Base-by-base conservation (phyloP, 2,329 filamentous ascomycete genomes). In the Daldinia sp. region DNA sequence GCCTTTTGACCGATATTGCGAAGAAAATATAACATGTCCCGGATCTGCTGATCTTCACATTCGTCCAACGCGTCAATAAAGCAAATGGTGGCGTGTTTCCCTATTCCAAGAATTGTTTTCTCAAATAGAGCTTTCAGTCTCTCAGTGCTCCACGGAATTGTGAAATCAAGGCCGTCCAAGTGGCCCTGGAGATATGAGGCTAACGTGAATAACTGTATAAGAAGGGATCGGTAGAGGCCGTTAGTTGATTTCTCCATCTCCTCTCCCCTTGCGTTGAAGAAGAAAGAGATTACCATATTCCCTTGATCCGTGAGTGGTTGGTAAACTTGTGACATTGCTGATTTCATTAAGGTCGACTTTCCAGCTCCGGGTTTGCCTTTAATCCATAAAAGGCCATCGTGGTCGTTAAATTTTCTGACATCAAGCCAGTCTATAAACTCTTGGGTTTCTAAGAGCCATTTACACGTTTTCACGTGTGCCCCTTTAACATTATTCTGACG, bases 261-360 rank as follows among this genome's bases (percentile, higher is more conserved):
- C 1, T 42, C 39, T n/a, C 39, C 39, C n/a, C 39, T 42, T n/a
- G 39, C 39, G n/a, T 42, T 42, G 7, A 42, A 42, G 39, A 42
- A 42, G 15, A 42, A 42, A 7, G 39, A 42, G 6, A 42, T 42
- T 12, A 42, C 39, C 6, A n/a, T 42, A 15, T 42, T 42, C 39
- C n/a, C 39, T 15, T n/a, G 39, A n/a, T 42, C 39, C 7, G 6
- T 42, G 7, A 42, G 39, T 7, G n/a, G 39, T 7, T 42, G 39
- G 15, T 42, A 42, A 4, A 18, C 39, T 6, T 42, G 39, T 6
- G 39, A 42, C n/a, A 42, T 42, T n/a, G 39, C n/a, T 6, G n/a
- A 42, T 7, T 42, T 42, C 39, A 42, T 42, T 15, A 42, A 42
- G 39, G 39, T 42, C n/a, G 39, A 42, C 39, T 42, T 42, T n/a